Base-by-base conservation (phyloP, 768 basidiomycete genomes). In the Rhodotorula kratochvilovae region DNA sequence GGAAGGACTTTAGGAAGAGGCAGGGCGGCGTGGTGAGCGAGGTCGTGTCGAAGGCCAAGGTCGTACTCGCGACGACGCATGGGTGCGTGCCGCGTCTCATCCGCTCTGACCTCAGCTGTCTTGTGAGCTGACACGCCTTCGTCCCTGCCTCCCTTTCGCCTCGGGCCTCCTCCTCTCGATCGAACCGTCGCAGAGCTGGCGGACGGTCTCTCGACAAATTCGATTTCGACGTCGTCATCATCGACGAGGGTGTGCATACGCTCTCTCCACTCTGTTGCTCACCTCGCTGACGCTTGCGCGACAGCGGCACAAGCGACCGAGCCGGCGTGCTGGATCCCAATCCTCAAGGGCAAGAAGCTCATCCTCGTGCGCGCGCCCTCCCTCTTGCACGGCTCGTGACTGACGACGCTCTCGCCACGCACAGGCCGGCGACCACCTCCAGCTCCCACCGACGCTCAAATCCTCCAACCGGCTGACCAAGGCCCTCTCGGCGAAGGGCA, bases 261-360 rank as follows among this genome's bases (percentile, higher is more conserved):
- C 60, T 4, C 2, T 39, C 35, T 35, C 36, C 5, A 1, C 19
- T 13, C 2, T 23, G 8, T 25, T 21, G 43, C 46, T 58, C 33
- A 57, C 25, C 5, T 50, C 42, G 5, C 53, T n/a, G n/a, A n/a
- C n/a, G 19, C 35, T 13, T 7, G 21, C 31, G 25, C 72, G 67
- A 23, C 51, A 69, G 96, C 96, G 0, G 97, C 96, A 0, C 96
- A 98, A 80, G 95, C 94, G 7, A 78, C 96, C 23, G 95, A 99
- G 81, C 92, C 93, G 33, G 93, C 89, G 10, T 97, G 93, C 81
- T 97, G 95, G 93, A 86, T 98, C 43, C 94, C 96, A 1, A 89
- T 97, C 66, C 86, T 94, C 80, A 95, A 94, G 50, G 90, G 87
- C 2, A 89, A 88, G 81, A 95, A 92, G 79, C 73, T 79, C 33